phyloP scores from a whole-genome alignment of 495 filamentous ascomycete species.

The Amphirosellinia nigrospora region DNA sequence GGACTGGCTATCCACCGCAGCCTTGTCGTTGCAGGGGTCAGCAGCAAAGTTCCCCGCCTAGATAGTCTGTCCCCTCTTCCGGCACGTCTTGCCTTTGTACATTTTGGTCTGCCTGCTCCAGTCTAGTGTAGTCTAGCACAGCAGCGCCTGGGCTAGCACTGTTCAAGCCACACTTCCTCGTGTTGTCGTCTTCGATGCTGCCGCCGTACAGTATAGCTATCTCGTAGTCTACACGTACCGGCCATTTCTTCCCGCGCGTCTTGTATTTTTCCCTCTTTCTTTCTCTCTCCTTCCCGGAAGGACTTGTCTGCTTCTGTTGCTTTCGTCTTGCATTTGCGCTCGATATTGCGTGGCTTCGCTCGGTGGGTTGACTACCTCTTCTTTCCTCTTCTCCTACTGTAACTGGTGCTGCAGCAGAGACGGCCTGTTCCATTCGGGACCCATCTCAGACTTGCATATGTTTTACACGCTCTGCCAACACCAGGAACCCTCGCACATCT shows the following conservation, averaged over 20 bases:
- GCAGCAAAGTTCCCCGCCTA: conserved; percentile 39
- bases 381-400: neutral
- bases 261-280: neutral
- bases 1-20: conserved; percentile 41
- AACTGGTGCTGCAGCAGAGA: conserved; percentile 15
- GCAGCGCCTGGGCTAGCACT: neutral
- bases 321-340: neutral
- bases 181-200: conserved; percentile 2
- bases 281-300: neutral
- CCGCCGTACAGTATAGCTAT: conserved; percentile 7
- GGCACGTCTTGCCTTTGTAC: conserved; percentile 35
- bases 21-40: conserved; percentile 41
- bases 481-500: conserved; percentile 20
- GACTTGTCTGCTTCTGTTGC: neutral
- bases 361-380: neutral
- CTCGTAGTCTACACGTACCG: conserved; percentile 1
- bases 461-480: conserved; percentile 23
- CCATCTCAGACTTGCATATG: conserved; percentile 23
- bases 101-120: conserved; percentile 12
- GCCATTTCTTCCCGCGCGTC: conserved; percentile 8
- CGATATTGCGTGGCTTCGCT: conserved; percentile 7
- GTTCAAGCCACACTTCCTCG: conserved; percentile 37
- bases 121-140: too few species aligned
- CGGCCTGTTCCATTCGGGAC: conserved; percentile 4
- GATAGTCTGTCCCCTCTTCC: conserved; percentile 26